phyloP scores from a whole-genome alignment of 2,329 filamentous ascomycete species.

The Hypoxylon sp. region DNA sequence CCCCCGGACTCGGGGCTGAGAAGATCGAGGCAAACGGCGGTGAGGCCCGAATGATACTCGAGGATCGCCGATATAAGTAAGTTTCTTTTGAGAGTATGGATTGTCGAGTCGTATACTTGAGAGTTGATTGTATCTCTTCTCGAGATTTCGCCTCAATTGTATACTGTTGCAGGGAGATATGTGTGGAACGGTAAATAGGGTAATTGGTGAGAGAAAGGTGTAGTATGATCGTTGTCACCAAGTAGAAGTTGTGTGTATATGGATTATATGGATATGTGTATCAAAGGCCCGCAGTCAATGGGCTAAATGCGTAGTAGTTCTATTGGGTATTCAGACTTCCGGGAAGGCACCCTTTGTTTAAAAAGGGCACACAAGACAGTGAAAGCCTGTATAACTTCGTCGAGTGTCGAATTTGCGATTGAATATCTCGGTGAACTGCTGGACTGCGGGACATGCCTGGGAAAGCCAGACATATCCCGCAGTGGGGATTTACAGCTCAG shows the following conservation, averaged over 20 bases:
- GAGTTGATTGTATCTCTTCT: slow-evolving; percentile 13
- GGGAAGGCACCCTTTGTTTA: slow-evolving; percentile 40
- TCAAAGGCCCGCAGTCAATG: slow-evolving; percentile 40
- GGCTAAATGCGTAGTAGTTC: slow-evolving; percentile 47
- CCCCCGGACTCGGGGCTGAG: slow-evolving; percentile 40
- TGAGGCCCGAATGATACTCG: slow-evolving; percentile 49
- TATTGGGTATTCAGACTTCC: slow-evolving; percentile 55
- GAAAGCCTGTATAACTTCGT: slow-evolving; percentile 75
- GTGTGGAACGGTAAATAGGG: slow-evolving; percentile 22
- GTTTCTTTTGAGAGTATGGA: slow-evolving; percentile 18
- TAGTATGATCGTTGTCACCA: slow-evolving; percentile 28
- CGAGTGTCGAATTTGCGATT: slow-evolving; percentile 70
- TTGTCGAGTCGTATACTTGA: slow-evolving; percentile 13
- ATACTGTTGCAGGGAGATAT: slow-evolving; percentile 23
- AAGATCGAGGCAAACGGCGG: slow-evolving; percentile 57
- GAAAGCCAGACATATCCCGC: slow-evolving; percentile 72
- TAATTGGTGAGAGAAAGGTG: slow-evolving; percentile 21
- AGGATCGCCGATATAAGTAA: slow-evolving; percentile 23
- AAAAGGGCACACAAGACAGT: slow-evolving; percentile 58
- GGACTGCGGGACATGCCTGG: slow-evolving; percentile 80
- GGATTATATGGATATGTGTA: not conserved
- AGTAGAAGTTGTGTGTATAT: slow-evolving; percentile 30
- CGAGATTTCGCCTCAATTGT: slow-evolving; percentile 7
- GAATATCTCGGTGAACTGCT: slow-evolving; percentile 85
- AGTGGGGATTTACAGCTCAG: slow-evolving; percentile 94